A percentile compares a stretch with the other conserved stretches of the same genome.
Evolutionary conservation across 2,329 filamentous ascomycete species (phyloP).

Genomic region (Trichoderma hamatum): DNA sequence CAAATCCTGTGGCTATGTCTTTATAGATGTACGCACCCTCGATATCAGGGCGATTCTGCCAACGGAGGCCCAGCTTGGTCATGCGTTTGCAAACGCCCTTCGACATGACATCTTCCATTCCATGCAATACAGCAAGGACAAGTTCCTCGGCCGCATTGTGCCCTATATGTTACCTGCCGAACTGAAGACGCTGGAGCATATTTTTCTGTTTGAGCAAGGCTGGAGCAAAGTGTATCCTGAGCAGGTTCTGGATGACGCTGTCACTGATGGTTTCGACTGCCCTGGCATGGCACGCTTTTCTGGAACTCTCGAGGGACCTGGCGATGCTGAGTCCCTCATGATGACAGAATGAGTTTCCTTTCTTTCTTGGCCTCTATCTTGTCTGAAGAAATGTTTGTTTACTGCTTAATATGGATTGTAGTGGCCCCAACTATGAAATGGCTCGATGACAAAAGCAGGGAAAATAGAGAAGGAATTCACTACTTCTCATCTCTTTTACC

Average conservation of each 20-base stretch:
- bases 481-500: neutral
- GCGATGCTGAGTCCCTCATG: neutral
- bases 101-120: constrained; percentile 32
- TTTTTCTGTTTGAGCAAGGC: constrained; percentile 43
- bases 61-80: neutral
- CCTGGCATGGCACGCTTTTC: constrained; percentile 48
- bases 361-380: constrained; percentile 1
- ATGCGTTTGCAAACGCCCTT: constrained; percentile 9
- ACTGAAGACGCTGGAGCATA: constrained; percentile 34
- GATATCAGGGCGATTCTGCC: constrained; percentile 44
- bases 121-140: constrained; percentile 45
- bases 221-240: constrained; percentile 44
- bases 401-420: neutral
- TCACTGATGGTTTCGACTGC: constrained; percentile 40
- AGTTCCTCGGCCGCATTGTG: constrained; percentile 42
- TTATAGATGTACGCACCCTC: constrained; percentile 43
- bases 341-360: neutral
- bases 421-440: neutral
- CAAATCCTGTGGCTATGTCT: constrained; percentile 64
- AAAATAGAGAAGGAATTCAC: neutral
- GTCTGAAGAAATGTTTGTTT: constrained; percentile 4
- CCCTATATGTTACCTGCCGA: constrained; percentile 39
- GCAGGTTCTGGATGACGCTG: constrained; percentile 39
- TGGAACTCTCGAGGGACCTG: constrained; percentile 37
- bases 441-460: neutral